Evolutionary conservation across 2,329 filamentous ascomycete genomes (phyloP).

Genomic region (Xylariaceae sp.): DNA sequence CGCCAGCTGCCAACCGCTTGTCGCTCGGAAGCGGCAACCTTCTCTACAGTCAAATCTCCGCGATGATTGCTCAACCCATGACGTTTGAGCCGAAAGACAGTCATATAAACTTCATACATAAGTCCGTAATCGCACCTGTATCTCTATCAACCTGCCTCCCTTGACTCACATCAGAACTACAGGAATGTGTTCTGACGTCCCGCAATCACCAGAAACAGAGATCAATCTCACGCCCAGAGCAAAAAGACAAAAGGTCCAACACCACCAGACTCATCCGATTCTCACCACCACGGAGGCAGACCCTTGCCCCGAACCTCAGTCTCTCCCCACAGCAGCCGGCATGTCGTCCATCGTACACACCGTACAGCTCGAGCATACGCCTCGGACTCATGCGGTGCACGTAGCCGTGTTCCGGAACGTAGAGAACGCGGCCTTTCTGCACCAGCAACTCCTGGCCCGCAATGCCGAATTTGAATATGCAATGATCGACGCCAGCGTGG

Average conservation of each 20-base stretch:
- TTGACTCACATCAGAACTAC: neutral
- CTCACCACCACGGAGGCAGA: neutral
- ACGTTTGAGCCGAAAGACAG: no score
- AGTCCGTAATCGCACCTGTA: neutral
- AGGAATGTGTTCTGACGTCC: slow-evolving; percentile 1
- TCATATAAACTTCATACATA: no score
- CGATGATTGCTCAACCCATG: no score
- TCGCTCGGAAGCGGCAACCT: no score
- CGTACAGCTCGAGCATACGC: slow-evolving; percentile 70
- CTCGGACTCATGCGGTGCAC: slow-evolving; percentile 61
- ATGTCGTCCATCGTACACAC: slow-evolving; percentile 48
- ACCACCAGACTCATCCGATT: slow-evolving; percentile 2
- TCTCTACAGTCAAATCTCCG: no score
- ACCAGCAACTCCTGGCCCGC: slow-evolving; percentile 76
- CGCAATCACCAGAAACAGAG: neutral
- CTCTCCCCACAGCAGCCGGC: neutral
- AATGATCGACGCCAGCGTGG: slow-evolving; percentile 78
- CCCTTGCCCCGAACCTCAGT: neutral
- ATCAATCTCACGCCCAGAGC: neutral
- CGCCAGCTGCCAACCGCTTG: no score
- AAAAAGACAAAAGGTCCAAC: slow-evolving; percentile 15
- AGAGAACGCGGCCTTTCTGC: slow-evolving; percentile 70
- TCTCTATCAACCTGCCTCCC: neutral
- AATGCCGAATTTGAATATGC: slow-evolving; percentile 89
- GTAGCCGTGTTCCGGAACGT: slow-evolving; percentile 71